Evolutionary conservation across 257 asterid species (phyloP), one percentile per base, ranked within the genome.

Genomic region (Jacaranda copaia): DNA sequence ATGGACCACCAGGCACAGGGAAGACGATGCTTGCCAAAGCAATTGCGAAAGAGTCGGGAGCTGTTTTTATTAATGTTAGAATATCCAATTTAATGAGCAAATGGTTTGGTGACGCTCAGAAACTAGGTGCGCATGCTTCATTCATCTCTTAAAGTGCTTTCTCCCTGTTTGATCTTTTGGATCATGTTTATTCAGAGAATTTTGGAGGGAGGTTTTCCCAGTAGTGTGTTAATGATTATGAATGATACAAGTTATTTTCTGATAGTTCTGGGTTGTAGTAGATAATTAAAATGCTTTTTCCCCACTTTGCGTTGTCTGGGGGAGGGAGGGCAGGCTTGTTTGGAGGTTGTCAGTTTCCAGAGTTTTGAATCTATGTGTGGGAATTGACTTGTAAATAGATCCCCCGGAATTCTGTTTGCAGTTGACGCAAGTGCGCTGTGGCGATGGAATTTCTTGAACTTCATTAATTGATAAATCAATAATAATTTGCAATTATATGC

Each of bases 21-120:
- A 94, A 94, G 89, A 94, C 98, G 4, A 92, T 94, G 98, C 98
- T 92, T 64, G 98, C 98, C 58, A 94, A 94, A 86, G 98, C 98
- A 49, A 94, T 94, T 73, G 98, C 98, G 4, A 94, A 85, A 81
- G 98, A 94, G 81, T 94, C 97, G 3, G 92, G 96, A 71, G 98
- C 98, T 81, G 95, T 87, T 77, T 94, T 94, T 77, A 94, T 94
- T 75, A 92, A 94, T 62, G 95, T 94, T 71, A 89, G 84, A 80
- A 80, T 89, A 66, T 86, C 97, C 45, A 94, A 87, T 82, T 78
- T 94, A 77, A 94, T 94, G 98, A 94, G 97, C 92, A 94, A 94
- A 77, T 94, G 97, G 97, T 94, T 92, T 78, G 98, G 98, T 11
- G 98, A 94, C 74, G 96, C 98, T 36, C 97, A 94, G 68, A 94